Conservation (phyloP, 164 flowering plant genomes). For the Vitis vinifera region DNA sequence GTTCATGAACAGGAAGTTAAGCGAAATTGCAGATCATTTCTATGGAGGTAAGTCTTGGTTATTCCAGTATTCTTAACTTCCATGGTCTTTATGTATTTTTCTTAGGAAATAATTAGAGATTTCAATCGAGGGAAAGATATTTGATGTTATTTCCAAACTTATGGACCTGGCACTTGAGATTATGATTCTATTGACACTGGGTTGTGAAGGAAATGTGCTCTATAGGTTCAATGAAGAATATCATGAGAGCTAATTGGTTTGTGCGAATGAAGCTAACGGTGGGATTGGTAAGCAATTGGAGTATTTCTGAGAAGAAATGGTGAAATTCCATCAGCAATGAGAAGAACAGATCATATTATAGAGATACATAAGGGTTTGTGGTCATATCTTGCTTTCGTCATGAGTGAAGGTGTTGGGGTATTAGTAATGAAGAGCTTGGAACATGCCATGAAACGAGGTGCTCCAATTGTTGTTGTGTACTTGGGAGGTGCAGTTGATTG, state of each 20-base stretch:
- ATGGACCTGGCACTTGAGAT: conserved; percentile 79
- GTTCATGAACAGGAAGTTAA: conserved; percentile 51
- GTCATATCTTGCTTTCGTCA: too few species aligned
- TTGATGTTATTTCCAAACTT: conserved; percentile 87
- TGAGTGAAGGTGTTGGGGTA: too few species aligned
- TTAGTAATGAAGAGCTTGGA: conserved; percentile 95
- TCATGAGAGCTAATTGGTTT: too few species aligned
- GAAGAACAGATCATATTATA: too few species aligned
- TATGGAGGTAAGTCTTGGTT: conserved; percentile 82
- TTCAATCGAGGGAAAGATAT: conserved; percentile 85
- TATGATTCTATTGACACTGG: conserved; percentile 58
- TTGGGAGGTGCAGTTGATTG: conserved; percentile 92
- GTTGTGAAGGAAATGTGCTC: conserved; percentile 56
- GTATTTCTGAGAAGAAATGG: too few species aligned
- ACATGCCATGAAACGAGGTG: conserved; percentile 94
- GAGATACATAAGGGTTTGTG: too few species aligned
- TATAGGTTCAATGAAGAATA: too few species aligned
- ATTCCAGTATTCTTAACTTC: conserved; percentile 74
- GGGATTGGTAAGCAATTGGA: too few species aligned
- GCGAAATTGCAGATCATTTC: conserved; percentile 49
- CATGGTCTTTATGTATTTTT: conserved; percentile 83
- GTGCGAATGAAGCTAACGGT: too few species aligned
- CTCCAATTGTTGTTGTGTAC: conserved; percentile 89
- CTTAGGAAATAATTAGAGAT: conserved; percentile 88
- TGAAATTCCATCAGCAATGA: too few species aligned